Conservation (phyloP, 164 flowering plant genomes). For the Annona cherimola region DNA sequence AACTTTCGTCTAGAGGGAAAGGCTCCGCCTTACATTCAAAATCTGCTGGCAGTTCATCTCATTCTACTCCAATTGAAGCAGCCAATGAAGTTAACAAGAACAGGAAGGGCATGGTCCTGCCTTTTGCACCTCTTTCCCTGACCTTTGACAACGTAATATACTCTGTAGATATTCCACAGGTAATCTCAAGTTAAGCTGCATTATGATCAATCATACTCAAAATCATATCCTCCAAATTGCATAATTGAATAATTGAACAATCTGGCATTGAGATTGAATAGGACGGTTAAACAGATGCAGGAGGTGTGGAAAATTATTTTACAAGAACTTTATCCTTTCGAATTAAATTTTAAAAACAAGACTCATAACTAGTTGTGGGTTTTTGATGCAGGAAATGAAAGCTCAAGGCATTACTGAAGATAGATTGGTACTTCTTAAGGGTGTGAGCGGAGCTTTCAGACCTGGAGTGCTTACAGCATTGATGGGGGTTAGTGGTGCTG, state of each 20-base stretch:
- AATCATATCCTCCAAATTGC: too few species aligned
- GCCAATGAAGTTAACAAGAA: slow-evolving; percentile 3
- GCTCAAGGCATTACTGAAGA: slow-evolving; percentile 30
- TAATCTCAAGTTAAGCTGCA: slow-evolving; percentile 3
- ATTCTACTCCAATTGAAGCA: slow-evolving; percentile 9
- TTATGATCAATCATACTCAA: too few species aligned
- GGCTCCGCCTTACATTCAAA: background rate
- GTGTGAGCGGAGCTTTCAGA: slow-evolving; percentile 43
- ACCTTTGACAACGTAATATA: slow-evolving; percentile 40
- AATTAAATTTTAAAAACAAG: too few species aligned
- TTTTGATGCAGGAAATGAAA: slow-evolving; percentile 51
- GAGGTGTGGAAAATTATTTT: too few species aligned
- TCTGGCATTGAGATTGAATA: too few species aligned
- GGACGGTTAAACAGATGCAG: too few species aligned
- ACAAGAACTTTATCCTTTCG: too few species aligned
- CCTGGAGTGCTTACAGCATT: slow-evolving; percentile 52
- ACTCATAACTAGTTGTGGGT: too few species aligned
- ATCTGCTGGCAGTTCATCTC: background rate
- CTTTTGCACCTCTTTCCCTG: slow-evolving; percentile 38
- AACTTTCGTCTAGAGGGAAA: slow-evolving; percentile 4
- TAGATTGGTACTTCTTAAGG: slow-evolving; percentile 31
- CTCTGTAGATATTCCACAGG: slow-evolving; percentile 52
- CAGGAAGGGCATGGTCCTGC: slow-evolving; percentile 46
- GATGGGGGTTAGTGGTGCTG: slow-evolving; percentile 59
- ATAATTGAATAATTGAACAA: too few species aligned